phyloP scores from a whole-genome alignment of 2,329 filamentous ascomycete genomes.

The Fusarium annulatum region DNA sequence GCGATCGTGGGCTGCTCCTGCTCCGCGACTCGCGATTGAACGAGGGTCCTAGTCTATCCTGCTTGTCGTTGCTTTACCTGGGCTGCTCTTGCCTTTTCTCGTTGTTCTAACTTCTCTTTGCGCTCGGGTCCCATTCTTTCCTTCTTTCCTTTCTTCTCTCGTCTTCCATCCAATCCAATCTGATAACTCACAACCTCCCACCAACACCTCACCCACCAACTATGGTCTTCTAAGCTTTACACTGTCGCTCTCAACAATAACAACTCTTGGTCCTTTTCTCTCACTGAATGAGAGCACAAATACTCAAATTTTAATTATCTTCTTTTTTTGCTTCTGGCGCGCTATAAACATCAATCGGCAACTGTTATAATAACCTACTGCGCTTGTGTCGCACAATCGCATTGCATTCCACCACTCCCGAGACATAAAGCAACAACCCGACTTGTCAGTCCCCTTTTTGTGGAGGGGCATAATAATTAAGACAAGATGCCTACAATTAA shows the following conservation, averaged over 20 bases:
- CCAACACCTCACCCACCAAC: background rate
- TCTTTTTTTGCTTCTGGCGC: background rate
- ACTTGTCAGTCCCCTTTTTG: background rate
- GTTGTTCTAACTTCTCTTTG: background rate
- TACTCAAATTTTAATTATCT: background rate
- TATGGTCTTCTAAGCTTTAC: slow-evolving; percentile 1
- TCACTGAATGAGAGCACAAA: background rate
- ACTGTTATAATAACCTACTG: background rate
- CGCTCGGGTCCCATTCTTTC: slow-evolving; percentile 26
- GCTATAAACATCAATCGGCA: background rate
- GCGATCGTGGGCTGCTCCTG: slow-evolving; percentile 39
- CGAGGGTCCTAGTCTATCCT: background rate
- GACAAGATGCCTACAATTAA: slow-evolving; percentile 42
- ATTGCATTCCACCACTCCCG: background rate
- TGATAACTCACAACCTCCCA: slow-evolving; percentile 1
- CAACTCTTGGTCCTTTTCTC: background rate
- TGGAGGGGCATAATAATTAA: slow-evolving; percentile 1
- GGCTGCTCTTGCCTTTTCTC: background rate
- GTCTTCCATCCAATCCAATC: slow-evolving; percentile 13
- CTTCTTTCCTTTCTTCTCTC: slow-evolving; percentile 19
- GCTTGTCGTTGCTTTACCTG: background rate
- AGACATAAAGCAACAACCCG: slow-evolving; percentile 12
- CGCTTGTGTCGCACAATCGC: slow-evolving; percentile 14
- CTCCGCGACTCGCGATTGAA: slow-evolving; percentile 14
- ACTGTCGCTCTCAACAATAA: slow-evolving; percentile 14